phyloP scores from a whole-genome alignment of 2,329 filamentous ascomycete species.

The Dactylonectria macrodidyma region DNA sequence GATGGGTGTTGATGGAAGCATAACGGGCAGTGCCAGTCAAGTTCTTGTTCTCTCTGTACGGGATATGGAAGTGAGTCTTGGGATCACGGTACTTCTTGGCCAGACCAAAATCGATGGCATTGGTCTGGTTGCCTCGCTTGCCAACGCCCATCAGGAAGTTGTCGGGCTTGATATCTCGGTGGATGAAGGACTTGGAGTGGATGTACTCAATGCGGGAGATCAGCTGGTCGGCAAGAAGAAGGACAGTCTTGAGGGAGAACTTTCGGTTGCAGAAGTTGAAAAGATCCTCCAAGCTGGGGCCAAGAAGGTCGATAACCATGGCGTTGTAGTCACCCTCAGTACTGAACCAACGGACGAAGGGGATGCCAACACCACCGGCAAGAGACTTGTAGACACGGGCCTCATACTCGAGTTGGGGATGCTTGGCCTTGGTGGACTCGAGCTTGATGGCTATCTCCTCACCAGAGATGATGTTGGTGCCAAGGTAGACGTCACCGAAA shows the following conservation, averaged over 20 bases:
- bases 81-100: conserved; percentile 99
- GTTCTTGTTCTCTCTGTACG: conserved; percentile 99
- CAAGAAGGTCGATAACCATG: conserved; percentile 98
- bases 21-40: conserved; percentile 97
- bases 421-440: conserved; percentile 99
- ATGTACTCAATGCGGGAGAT: conserved; percentile 99
- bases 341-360: conserved; percentile 99
- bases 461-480: conserved; percentile 99
- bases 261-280: conserved; percentile 99
- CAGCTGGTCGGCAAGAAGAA: conserved; percentile 96
- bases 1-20: conserved; percentile 99
- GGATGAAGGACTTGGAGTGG: conserved; percentile 99
- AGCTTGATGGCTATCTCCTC: conserved; percentile 99
- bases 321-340: conserved; percentile 99
- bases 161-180: conserved; percentile 99
- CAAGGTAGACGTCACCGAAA: conserved; percentile 98
- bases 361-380: conserved; percentile 96
- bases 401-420: conserved; percentile 98
- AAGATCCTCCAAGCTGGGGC: conserved; percentile 94
- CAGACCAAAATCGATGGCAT: conserved; percentile 83
- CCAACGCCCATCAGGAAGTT: conserved; percentile 99
- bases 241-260: conserved; percentile 98
- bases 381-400: conserved; percentile 93
- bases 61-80: conserved; percentile 99
- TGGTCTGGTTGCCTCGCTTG: conserved; percentile 92